Base-by-base conservation (phyloP, 306 rosid species). In the Lathyrus tuberosus region DNA sequence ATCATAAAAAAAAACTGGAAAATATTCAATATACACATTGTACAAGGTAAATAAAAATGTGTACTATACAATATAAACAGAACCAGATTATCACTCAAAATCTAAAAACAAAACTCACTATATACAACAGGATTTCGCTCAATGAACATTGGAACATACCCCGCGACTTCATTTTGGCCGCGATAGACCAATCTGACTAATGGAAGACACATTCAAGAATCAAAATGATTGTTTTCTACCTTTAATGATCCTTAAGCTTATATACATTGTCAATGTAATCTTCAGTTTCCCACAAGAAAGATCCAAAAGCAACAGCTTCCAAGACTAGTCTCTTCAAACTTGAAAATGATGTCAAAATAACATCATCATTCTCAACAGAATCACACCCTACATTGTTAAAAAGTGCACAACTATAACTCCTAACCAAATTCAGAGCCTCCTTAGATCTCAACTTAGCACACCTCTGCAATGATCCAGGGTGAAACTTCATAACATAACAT, bases 261-360 rank as follows among this genome's bases (percentile, higher is more conserved):
- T 91, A 95, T 14, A 95, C 72, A 62, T 73, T 76, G 72, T 84
- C 85, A 49, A 95, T 74, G 81, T 83, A 87, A 65, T 91, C 99
- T 83, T 95, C 99, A 8, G 89, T 80, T 72, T 91, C 99, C 99
- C 99, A 89, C 37, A 94, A 84, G 77, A 94, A 91, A 10, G 91
- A 81, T 65, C 99, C 99, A 78, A 95, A 95, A 41, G 99, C 97
- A 76, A 91, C 95, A 71, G 92, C 99, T 86, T 95, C 99, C 83
- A 91, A 83, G 41, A 89, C 95, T 61, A 94, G 79, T 76, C 99
- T 94, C 88, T 89, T 94, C 65, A 94, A 53, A 69, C 92, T 94
- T 4, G 97, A 88, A 80, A 88, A 94, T 11, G 99, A 91, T 28
- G 99, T 94, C 79, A 85, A 81, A 60, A 94, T 81, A 37, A 81